Percentiles rank a stretch among this genome's conserved stretches.
These are phyloP conservation scores for Chlorella sp. DNA, from an alignment of 139 green algal genomes.

Conservation along the genomic window DNA sequence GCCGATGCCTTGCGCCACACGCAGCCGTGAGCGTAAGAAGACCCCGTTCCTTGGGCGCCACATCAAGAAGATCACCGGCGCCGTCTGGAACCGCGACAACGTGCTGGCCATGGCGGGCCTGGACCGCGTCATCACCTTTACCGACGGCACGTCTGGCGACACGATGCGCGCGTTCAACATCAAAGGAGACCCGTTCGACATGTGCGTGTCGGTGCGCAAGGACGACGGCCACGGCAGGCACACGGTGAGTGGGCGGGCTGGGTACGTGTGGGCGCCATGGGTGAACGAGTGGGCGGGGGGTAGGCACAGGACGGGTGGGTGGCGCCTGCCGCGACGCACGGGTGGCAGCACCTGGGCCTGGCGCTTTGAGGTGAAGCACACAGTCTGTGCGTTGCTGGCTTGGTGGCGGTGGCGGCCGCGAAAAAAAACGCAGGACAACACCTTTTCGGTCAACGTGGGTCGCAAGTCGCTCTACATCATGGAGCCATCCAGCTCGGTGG, in stretches of 20 bases:
- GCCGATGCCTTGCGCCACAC: too few relatives aligned
- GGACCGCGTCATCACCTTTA: conserved; percentile 41
- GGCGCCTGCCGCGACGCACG: too few relatives aligned
- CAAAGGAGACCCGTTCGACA: conserved; percentile 33
- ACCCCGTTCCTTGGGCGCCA: conserved; percentile 56
- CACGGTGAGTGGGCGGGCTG: neutral
- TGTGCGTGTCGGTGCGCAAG: conserved; percentile 41
- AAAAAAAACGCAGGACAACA: conserved; percentile 55
- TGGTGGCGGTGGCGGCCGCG: too few relatives aligned
- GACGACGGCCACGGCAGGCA: conserved; percentile 19
- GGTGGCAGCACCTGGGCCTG: too few relatives aligned
- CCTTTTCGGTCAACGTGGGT: conserved; percentile 51
- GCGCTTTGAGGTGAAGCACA: too few relatives aligned
- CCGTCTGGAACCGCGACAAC: conserved; percentile 52
- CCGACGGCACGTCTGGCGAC: conserved; percentile 34
- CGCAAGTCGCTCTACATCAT: conserved; percentile 54
- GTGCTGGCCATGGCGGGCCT: conserved; percentile 43
- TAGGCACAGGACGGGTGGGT: too few relatives aligned
- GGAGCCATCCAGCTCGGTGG: conserved; percentile 9
- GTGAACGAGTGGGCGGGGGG: too few relatives aligned
- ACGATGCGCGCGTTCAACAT: conserved; percentile 38
- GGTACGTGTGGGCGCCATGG: too few relatives aligned
- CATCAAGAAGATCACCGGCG: conserved; percentile 42
- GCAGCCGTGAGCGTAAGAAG: conserved; percentile 38
- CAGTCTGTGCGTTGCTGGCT: too few relatives aligned